These are phyloP conservation scores for Borealophlyctis nickersoniae DNA, from an alignment of 192 early-diverging fungal species.

Conservation along the genomic window DNA sequence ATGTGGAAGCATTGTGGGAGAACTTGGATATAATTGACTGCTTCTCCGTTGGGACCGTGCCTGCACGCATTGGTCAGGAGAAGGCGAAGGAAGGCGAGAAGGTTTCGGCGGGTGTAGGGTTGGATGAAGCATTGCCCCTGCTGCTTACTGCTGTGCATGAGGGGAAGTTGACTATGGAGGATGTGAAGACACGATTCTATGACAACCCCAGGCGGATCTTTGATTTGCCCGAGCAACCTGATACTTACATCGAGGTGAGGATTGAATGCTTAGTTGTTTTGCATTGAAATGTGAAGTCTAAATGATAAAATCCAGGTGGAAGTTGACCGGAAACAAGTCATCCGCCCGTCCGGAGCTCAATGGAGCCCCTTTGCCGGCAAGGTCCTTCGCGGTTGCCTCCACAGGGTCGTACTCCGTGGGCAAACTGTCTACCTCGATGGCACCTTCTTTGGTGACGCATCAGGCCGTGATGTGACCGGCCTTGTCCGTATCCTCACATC, in stretches of 20 bases:
- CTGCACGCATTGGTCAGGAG: slow-evolving; percentile 58
- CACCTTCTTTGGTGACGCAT: slow-evolving; percentile 44
- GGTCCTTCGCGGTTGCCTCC: slow-evolving; percentile 65
- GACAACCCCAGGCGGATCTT: slow-evolving; percentile 89
- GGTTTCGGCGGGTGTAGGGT: slow-evolving; percentile 44
- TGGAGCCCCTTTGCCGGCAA: slow-evolving; percentile 66
- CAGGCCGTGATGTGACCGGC: slow-evolving; percentile 53
- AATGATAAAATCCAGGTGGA: slow-evolving; percentile 53
- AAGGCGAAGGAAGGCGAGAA: slow-evolving; percentile 39
- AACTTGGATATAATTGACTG: slow-evolving; percentile 83
- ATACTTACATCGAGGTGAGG: slow-evolving; percentile 83
- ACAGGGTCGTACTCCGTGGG: slow-evolving; percentile 87
- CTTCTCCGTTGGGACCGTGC: slow-evolving; percentile 75
- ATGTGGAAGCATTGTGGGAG: slow-evolving; percentile 79
- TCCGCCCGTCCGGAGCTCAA: slow-evolving; percentile 34
- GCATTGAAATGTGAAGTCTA: not conserved
- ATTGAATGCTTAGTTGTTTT: not conserved
- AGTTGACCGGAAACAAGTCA: slow-evolving; percentile 63
- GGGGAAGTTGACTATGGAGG: slow-evolving; percentile 72
- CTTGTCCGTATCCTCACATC: slow-evolving; percentile 40
- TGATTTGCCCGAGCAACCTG: slow-evolving; percentile 84
- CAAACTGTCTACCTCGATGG: slow-evolving; percentile 87
- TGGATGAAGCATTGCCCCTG: slow-evolving; percentile 70
- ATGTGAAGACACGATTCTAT: slow-evolving; percentile 72
- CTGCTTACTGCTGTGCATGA: slow-evolving; percentile 80